phyloP scores from a whole-genome alignment of 2,329 filamentous ascomycete genomes.

The Penicillium verrucosum region DNA sequence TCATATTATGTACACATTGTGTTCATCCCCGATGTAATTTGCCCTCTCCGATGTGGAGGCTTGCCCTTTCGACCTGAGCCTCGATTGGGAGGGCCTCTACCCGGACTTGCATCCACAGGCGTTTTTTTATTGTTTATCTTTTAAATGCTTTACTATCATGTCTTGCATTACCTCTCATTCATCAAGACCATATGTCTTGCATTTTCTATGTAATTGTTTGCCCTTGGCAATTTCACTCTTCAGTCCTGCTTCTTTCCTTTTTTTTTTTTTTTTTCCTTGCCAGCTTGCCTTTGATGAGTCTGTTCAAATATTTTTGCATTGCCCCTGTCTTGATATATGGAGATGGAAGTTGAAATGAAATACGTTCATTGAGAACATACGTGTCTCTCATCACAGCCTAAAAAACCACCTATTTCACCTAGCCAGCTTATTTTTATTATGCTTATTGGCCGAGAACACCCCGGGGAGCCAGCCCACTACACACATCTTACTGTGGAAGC shows the following conservation, averaged over 20 bases:
- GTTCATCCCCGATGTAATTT: conserved; percentile 18
- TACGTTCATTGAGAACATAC: background rate
- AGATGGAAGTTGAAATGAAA: background rate
- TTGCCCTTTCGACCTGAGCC: background rate
- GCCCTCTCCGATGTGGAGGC: background rate
- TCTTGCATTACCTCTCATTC: conserved; percentile 8
- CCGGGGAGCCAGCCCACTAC: background rate
- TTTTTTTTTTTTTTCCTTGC: background rate
- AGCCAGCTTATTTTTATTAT: background rate
- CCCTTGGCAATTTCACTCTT: background rate
- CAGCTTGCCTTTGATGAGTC: background rate
- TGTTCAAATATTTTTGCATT: background rate
- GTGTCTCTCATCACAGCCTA: background rate
- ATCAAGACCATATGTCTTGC: conserved; percentile 4
- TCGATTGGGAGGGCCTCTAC: background rate
- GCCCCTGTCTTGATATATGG: background rate
- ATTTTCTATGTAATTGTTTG: conserved; percentile 2
- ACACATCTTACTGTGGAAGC: background rate
- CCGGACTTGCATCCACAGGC: conserved; percentile 21
- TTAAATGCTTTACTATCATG: conserved; percentile 4
- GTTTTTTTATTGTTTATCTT: conserved; percentile 11
- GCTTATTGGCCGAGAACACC: background rate
- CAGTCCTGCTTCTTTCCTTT: background rate
- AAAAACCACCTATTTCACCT: background rate
- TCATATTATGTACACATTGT: conserved; percentile 21